Base-by-base conservation (phyloP, 768 basidiomycete genomes). In the Russula sp. region DNA sequence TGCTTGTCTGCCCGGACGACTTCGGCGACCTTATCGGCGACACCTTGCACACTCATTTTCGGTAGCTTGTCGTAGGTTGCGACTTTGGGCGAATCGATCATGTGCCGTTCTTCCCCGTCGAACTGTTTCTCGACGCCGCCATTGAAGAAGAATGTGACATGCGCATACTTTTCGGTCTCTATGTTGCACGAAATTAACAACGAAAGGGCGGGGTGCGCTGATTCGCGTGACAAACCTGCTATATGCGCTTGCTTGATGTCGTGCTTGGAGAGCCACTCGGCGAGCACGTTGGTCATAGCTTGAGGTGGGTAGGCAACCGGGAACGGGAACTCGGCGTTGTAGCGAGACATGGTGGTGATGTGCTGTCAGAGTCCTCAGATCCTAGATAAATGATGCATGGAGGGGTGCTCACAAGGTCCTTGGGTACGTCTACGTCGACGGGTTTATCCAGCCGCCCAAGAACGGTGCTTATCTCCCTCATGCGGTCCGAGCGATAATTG, bases 141-240 rank as follows among this genome's bases (percentile, higher is more conserved):
- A 73, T 96, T 97, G 82, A 97, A 96, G 82, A 96, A 97, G 80
- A 97, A 96, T 0, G 94, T 98, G 58, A 98, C 91, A 70, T 98
- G 94, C 2, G 93, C 93, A 73, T 95, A 98, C 75, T 98, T 96
- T 73, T 96, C 94, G n/a, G 94, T 96, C 73, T 97, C 94, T 82
- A 69, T 3, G 32, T 18, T 22, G 25, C 11, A 43, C 10, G 38
- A 36, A 51, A 32, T 22, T 35, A 55, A 57, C 14, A 39, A 46
- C n/a, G 29, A 38, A 29, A 42, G 32, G 29, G 48, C 1, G 35
- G 16, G 11, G 0, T 22, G 8, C 5, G 16, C 0, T 0, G 18
- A 29, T 4, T 39, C 45, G 51, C 22, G 36, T 39, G 13, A 71
- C 77, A 52, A 63, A 87, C 86, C 87, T 58, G 93, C 94, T 57